Percentiles rank a stretch among this genome's conserved stretches.
These are phyloP conservation scores for grape (Vitis vinifera) DNA, from an alignment of 164 flowering plant species.

Conservation along the genomic window ASM3070453v1 NC_081806.1:11461501-11462000, in stretches of 20 bases:
- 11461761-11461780: slow-evolving; percentile 28
- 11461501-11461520: neutral
- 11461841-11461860: neutral
- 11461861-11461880: slow-evolving; percentile 8
- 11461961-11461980: too few relatives aligned
- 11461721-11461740: slow-evolving; percentile 35
- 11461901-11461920: too few relatives aligned
- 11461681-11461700: too few relatives aligned
- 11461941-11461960: too few relatives aligned
- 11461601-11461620: neutral
- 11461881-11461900: too few relatives aligned
- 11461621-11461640: too few relatives aligned
- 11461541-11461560: too few relatives aligned
- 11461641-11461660: too few relatives aligned
- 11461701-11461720: slow-evolving; percentile 10
- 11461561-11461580: too few relatives aligned
- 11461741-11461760: slow-evolving; percentile 36
- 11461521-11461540: too few relatives aligned
- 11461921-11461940: neutral
- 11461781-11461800: slow-evolving; percentile 43
- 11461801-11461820: slow-evolving; percentile 24
- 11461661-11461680: too few relatives aligned
- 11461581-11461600: neutral
- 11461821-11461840: neutral
- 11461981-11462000: too few relatives aligned